Conservation (phyloP, 148 eudicot species). For the Silene conica region DNA sequence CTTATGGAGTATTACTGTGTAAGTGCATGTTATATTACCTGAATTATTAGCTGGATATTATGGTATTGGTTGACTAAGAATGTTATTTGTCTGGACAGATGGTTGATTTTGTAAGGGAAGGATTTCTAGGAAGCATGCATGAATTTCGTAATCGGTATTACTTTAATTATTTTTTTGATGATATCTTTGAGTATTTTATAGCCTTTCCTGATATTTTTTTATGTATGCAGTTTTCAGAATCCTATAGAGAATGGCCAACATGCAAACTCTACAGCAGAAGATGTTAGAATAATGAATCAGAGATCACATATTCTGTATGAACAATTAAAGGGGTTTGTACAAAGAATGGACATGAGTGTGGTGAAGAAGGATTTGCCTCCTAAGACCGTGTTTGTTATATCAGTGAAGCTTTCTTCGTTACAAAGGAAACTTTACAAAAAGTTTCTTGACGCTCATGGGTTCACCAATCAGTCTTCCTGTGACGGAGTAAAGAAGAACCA, state of each 20-base stretch:
- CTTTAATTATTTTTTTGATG: slow-evolving; percentile 6
- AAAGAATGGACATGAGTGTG: slow-evolving; percentile 97
- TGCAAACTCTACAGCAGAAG: slow-evolving; percentile 79
- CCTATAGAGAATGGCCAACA: slow-evolving; percentile 96
- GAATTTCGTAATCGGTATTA: slow-evolving; percentile 93
- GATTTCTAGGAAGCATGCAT: slow-evolving; percentile 91
- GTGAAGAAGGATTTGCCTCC: slow-evolving; percentile 92
- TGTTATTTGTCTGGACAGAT: slow-evolving; percentile 44
- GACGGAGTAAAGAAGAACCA: slow-evolving; percentile 59
- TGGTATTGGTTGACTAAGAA: slow-evolving; percentile 7
- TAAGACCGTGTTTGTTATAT: slow-evolving; percentile 86
- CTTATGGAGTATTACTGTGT: slow-evolving; percentile 99
- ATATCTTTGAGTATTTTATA: slow-evolving; percentile 11
- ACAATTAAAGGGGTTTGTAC: slow-evolving; percentile 94
- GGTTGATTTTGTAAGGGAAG: slow-evolving; percentile 99
- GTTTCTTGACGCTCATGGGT: slow-evolving; percentile 88
- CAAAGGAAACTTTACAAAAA: slow-evolving; percentile 73
- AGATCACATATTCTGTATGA: slow-evolving; percentile 93
- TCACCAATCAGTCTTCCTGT: slow-evolving; percentile 51
- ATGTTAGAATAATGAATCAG: slow-evolving; percentile 96
- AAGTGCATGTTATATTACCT: slow-evolving; percentile 25
- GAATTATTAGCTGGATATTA: not conserved
- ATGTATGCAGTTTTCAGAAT: slow-evolving; percentile 72
- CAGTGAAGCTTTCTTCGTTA: slow-evolving; percentile 85
- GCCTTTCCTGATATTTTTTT: slow-evolving; percentile 15